These are phyloP conservation scores for Verbascum thapsus DNA, from an alignment of 257 asterid species.

Conservation along the genomic window DNA sequence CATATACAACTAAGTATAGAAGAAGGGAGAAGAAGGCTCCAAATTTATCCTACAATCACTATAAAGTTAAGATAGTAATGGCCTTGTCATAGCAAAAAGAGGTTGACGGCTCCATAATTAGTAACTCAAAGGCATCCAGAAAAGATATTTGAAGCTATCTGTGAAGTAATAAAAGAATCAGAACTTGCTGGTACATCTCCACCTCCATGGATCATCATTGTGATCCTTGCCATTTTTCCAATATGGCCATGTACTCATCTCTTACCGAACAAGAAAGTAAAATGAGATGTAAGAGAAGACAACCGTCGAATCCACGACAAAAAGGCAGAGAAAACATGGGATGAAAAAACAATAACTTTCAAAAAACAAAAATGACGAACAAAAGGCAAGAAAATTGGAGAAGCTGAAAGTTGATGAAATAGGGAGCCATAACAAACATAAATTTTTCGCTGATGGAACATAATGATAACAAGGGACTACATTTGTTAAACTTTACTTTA, in stretches of 20 bases:
- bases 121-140: background rate
- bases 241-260: constrained; percentile 3
- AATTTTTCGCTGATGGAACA: background rate
- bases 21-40: constrained; percentile 15
- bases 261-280: background rate
- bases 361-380: background rate
- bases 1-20: background rate
- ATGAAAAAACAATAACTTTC: too few relatives aligned
- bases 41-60: constrained; percentile 9
- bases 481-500: background rate
- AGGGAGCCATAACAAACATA: background rate
- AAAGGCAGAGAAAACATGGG: background rate
- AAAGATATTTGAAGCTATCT: constrained; percentile 4
- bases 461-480: background rate
- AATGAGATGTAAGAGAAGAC: background rate
- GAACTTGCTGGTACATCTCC: background rate
- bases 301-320: background rate
- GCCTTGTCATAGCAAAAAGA: constrained; percentile 13
- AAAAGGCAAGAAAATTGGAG: background rate
- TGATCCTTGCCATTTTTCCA: background rate
- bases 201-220: background rate
- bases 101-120: background rate
- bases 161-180: background rate
- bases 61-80: too few relatives aligned
- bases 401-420: background rate